Evolutionary conservation across 1,284 basidiomycete species (phyloP).

Genomic region (Cronartium ribicola): DNA sequence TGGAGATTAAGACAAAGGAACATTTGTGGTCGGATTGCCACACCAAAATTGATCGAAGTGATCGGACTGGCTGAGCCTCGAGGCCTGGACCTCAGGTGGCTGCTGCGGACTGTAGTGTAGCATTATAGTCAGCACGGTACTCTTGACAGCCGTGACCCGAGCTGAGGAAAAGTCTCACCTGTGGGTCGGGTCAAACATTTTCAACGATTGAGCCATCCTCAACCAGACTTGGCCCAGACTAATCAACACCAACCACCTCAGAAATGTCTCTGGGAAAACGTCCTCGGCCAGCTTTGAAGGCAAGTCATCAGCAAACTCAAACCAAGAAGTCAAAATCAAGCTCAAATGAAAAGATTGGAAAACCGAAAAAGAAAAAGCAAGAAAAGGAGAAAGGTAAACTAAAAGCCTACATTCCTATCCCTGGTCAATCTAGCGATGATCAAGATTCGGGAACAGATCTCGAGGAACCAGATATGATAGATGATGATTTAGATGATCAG

Average conservation of each 20-base stretch:
- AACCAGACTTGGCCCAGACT: neutral
- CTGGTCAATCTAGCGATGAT: slow-evolving; percentile 1
- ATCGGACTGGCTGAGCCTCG: too few relatives aligned
- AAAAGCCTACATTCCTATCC: slow-evolving; percentile 8
- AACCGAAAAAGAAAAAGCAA: neutral
- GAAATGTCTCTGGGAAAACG: neutral
- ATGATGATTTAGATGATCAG: slow-evolving; percentile 23
- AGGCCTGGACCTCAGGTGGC: too few relatives aligned
- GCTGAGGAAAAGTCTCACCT: too few relatives aligned
- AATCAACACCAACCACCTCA: neutral
- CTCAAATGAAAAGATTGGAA: neutral
- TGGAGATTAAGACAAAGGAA: too few relatives aligned
- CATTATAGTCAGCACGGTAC: too few relatives aligned
- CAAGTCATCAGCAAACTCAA: neutral
- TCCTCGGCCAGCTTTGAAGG: neutral
- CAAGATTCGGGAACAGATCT: neutral
- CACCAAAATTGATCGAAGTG: too few relatives aligned
- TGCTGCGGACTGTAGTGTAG: too few relatives aligned
- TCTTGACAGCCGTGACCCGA: too few relatives aligned
- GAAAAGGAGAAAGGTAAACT: neutral
- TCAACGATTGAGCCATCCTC: neutral
- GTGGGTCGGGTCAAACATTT: neutral
- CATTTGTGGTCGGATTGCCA: too few relatives aligned
- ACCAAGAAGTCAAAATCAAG: neutral
- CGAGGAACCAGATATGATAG: slow-evolving; percentile 13